These are phyloP conservation scores for Ustilago hordei DNA, from an alignment of 1,284 basidiomycete genomes.

Conservation along the genomic window DNA sequence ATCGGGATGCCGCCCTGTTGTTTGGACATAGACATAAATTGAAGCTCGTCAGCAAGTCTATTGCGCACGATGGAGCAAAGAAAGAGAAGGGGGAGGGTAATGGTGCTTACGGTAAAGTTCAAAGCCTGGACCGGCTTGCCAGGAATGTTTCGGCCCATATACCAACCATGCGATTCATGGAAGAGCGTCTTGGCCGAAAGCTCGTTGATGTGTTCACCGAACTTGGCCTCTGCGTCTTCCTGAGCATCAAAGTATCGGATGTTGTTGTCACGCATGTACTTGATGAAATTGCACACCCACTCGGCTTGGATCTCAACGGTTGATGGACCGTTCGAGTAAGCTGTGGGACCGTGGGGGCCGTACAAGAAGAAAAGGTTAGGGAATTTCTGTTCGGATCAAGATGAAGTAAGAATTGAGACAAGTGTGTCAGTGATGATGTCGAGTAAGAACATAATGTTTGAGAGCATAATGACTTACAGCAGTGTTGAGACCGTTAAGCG, in stretches of 20 bases:
- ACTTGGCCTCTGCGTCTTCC: conserved; percentile 44
- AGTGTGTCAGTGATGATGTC: background rate
- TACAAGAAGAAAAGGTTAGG: conserved; percentile 61
- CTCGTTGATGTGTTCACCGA: conserved; percentile 53
- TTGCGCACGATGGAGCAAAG: background rate
- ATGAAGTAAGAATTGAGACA: background rate
- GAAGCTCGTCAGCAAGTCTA: background rate
- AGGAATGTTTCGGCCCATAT: conserved; percentile 52
- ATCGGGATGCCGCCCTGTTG: conserved; percentile 48
- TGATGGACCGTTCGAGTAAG: conserved; percentile 51
- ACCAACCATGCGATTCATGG: conserved; percentile 56
- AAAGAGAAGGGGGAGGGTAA: background rate
- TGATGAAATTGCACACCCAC: conserved; percentile 48
- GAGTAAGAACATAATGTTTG: background rate
- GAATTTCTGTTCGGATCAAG: conserved; percentile 32
- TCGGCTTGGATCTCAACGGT: conserved; percentile 54
- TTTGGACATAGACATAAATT: background rate
- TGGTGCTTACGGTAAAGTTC: conserved; percentile 36
- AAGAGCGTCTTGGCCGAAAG: conserved; percentile 53
- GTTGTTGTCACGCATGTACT: conserved; percentile 52
- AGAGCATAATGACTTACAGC: conserved; percentile 19
- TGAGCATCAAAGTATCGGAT: conserved; percentile 47
- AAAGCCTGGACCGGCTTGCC: conserved; percentile 52
- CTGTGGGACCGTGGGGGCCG: conserved; percentile 55
- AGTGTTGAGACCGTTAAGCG: conserved; percentile 54